phyloP scores from a whole-genome alignment of 1,139 yeast species.

The Starmera stellimalicola region DNA sequence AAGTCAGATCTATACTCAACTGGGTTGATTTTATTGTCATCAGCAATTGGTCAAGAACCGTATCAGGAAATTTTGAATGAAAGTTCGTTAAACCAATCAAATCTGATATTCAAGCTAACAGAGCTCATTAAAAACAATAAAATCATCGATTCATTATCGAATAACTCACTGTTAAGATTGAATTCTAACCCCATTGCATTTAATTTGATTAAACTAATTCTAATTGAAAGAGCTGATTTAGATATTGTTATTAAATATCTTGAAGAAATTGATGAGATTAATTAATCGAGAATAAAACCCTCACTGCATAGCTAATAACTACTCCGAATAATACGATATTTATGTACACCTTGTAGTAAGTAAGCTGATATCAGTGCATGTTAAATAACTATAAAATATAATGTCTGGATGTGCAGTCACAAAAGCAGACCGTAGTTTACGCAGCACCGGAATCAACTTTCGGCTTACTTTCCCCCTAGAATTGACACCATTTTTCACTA shows the following conservation, averaged over 20 bases:
- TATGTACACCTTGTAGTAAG: too few relatives aligned
- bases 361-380: too few relatives aligned
- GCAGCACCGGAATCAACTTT: too few relatives aligned
- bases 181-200: slow-evolving; percentile 5
- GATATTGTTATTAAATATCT: slow-evolving; percentile 6
- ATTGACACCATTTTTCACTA: too few relatives aligned
- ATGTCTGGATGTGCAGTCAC: too few relatives aligned
- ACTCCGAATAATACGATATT: slow-evolving; percentile 4
- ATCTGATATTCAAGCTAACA: slow-evolving; percentile 8
- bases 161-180: slow-evolving; percentile 2
- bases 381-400: too few relatives aligned
- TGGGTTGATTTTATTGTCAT: slow-evolving; percentile 24
- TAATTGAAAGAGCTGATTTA: slow-evolving; percentile 7
- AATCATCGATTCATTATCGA: slow-evolving; percentile 8
- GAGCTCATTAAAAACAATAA: slow-evolving; percentile 16
- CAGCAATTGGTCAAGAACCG: slow-evolving; percentile 26
- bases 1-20: slow-evolving; percentile 25
- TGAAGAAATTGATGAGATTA: slow-evolving; percentile 2
- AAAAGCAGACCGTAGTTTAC: too few relatives aligned
- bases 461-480: too few relatives aligned
- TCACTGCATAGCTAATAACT: not conserved
- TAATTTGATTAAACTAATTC: slow-evolving; percentile 9
- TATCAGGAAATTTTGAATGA: slow-evolving; percentile 13
- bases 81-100: slow-evolving; percentile 3
- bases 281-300: not conserved